Evolutionary conservation across 768 basidiomycete species (phyloP).

Genomic region (Clathrus columnatus): DNA sequence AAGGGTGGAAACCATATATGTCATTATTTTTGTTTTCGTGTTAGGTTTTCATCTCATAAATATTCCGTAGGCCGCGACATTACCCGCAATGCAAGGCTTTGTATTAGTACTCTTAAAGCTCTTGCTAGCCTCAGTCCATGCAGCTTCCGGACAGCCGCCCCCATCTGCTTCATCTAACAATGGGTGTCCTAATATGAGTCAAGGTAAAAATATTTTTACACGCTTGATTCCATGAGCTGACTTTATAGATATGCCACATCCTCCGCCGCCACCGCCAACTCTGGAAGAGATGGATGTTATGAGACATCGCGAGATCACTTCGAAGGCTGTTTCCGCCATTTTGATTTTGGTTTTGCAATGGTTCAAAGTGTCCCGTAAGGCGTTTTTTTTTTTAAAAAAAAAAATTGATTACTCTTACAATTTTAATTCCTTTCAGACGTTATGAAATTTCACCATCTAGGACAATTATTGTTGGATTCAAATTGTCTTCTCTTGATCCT

Average conservation of each 20-base stretch:
- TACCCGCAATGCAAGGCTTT: slow-evolving; percentile 82
- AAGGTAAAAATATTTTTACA: slow-evolving; percentile 38
- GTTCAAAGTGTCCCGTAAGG: slow-evolving; percentile 97
- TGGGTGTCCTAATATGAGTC: slow-evolving; percentile 60
- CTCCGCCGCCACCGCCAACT: slow-evolving; percentile 57
- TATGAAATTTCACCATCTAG: slow-evolving; percentile 98
- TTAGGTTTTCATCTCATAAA: neutral
- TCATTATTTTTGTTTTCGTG: slow-evolving; percentile 30
- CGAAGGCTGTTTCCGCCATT: slow-evolving; percentile 95
- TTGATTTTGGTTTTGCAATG: slow-evolving; percentile 85
- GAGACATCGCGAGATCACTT: slow-evolving; percentile 94
- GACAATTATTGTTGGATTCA: slow-evolving; percentile 90
- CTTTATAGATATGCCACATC: slow-evolving; percentile 25
- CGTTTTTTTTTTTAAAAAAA: neutral
- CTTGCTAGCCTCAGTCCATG: slow-evolving; percentile 84
- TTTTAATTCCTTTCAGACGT: slow-evolving; percentile 47
- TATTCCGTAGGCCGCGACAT: slow-evolving; percentile 55
- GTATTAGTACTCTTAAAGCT: slow-evolving; percentile 91
- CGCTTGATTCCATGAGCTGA: neutral
- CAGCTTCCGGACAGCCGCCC: slow-evolving; percentile 51
- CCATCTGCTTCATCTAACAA: slow-evolving; percentile 55
- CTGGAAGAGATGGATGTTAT: slow-evolving; percentile 89
- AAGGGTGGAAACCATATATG: slow-evolving; percentile 89
- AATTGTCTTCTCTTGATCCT: slow-evolving; percentile 89
- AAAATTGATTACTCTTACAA: neutral